A percentile compares a stretch with the other conserved stretches of the same genome.
phyloP scores from a whole-genome alignment of 768 basidiomycete species.

The Tubosaeta sp. region DNA sequence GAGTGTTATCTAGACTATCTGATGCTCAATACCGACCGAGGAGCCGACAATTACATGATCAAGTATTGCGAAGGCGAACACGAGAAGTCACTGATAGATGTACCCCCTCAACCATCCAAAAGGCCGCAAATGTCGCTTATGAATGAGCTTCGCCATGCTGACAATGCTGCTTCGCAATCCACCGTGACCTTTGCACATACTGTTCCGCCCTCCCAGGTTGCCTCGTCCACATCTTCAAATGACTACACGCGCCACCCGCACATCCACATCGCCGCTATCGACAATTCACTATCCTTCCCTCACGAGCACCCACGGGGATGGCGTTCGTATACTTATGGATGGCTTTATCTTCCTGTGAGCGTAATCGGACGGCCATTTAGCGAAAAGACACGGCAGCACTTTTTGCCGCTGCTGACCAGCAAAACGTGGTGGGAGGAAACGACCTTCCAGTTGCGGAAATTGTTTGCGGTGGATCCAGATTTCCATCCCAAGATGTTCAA shows the following conservation, averaged over 20 bases:
- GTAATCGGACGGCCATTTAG: slow-evolving; percentile 84
- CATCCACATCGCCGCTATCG: slow-evolving; percentile 89
- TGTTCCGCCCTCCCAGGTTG: slow-evolving; percentile 34
- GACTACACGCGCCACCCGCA: slow-evolving; percentile 65
- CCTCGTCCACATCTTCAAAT: slow-evolving; percentile 30
- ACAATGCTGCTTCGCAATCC: slow-evolving; percentile 37
- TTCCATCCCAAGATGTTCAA: slow-evolving; percentile 90
- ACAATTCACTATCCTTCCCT: slow-evolving; percentile 89
- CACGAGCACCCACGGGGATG: slow-evolving; percentile 83
- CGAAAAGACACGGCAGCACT: slow-evolving; percentile 74
- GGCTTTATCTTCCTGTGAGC: slow-evolving; percentile 83
- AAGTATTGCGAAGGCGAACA: slow-evolving; percentile 82
- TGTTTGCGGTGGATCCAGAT: slow-evolving; percentile 80
- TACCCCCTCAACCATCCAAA: slow-evolving; percentile 69
- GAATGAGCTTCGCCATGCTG: slow-evolving; percentile 59
- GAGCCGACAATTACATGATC: slow-evolving; percentile 90
- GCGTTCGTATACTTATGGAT: slow-evolving; percentile 82
- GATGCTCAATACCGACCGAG: slow-evolving; percentile 88
- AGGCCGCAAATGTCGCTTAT: slow-evolving; percentile 67
- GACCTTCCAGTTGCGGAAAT: slow-evolving; percentile 65
- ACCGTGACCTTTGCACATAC: slow-evolving; percentile 37
- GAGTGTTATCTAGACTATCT: slow-evolving; percentile 58
- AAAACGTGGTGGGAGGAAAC: slow-evolving; percentile 91
- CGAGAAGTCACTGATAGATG: slow-evolving; percentile 72
- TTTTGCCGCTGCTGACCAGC: slow-evolving; percentile 76